Conservation (phyloP, 495 filamentous ascomycete genomes). For the Xylaria curta region DNA sequence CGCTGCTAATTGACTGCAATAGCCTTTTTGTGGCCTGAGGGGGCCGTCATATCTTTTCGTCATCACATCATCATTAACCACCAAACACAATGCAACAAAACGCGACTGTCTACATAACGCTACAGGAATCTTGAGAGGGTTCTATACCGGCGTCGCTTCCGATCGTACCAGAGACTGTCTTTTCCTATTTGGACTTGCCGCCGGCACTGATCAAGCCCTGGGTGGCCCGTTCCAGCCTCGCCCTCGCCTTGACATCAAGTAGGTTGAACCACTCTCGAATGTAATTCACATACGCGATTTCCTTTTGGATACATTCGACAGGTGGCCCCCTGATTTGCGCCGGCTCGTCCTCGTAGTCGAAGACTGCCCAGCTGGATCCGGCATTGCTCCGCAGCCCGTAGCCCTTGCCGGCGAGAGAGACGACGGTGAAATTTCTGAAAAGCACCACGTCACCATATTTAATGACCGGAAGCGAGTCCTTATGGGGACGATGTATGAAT, state of each 20-base stretch:
- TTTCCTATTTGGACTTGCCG: slow-evolving; percentile 17
- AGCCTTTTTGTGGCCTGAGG: neutral
- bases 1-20: neutral
- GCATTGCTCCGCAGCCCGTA: slow-evolving; percentile 53
- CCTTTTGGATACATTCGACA: slow-evolving; percentile 49
- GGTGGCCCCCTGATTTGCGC: slow-evolving; percentile 55
- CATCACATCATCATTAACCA: slow-evolving; percentile 2
- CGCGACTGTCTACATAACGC: neutral
- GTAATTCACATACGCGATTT: slow-evolving; percentile 41
- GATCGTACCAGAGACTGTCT: neutral
- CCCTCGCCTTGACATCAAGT: slow-evolving; percentile 44
- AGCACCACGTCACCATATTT: slow-evolving; percentile 76
- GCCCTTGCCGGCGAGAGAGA: slow-evolving; percentile 55
- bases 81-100: neutral
- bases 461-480: slow-evolving; percentile 71
- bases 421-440: slow-evolving; percentile 75
- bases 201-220: slow-evolving; percentile 45
- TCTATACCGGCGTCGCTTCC: neutral
- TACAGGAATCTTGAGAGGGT: neutral
- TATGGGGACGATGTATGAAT: slow-evolving; percentile 76
- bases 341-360: slow-evolving; percentile 42
- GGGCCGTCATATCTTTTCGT: slow-evolving; percentile 12
- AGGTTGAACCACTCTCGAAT: slow-evolving; percentile 50
- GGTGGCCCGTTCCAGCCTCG: slow-evolving; percentile 50
- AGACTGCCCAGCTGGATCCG: slow-evolving; percentile 69